Base-by-base conservation (phyloP, 768 basidiomycete genomes). In the Tylopilus plumbeoviolaceoides region DNA sequence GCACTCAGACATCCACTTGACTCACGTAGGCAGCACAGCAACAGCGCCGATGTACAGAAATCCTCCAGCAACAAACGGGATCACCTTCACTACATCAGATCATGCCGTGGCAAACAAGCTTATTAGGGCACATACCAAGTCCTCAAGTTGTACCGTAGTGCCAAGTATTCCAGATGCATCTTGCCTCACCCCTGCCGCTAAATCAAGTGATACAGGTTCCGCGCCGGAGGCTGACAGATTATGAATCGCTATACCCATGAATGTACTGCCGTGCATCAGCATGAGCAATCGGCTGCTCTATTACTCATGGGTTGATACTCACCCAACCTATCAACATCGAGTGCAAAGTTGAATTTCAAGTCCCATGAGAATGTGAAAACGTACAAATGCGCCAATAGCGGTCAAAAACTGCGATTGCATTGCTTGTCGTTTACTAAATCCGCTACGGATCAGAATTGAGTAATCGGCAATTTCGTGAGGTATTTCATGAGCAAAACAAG, bases 401-500 rank as follows among this genome's bases (percentile, higher is more conserved):
- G 93, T 95, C 52, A 94, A 65, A 70, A 94, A 95, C 65, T 95
- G 93, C 30, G 88, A 90, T 62, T 87, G 86, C 92, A 95, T 94
- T 3, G 93, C 93, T 67, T 95, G 91, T 59, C 73, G 76, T 71
- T 95, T 95, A 25, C 86, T 89, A 67, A 95, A 94, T 4, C 93
- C 92, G 60, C 89, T 91, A 39, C 89, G 84, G 44, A 94, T 82
- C 33, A 94, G 75, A 59, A 95, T 94, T n/a, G 90, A 92, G 64
- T 94, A 95, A 67, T 95, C 93, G n/a, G 92, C 93, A 56, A 95
- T 95, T 76, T 95, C 91, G 63, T 95, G 92, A 17, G 93, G 93
- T 48, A 95, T 95, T 71, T 95, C 92, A 67, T 95, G 91, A 2
- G 90, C 91, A 64, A 95, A 95, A 65, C 92, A 95, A 23, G 93